phyloP scores from a whole-genome alignment of 257 asterid species.

The Plantago elongata region DNA sequence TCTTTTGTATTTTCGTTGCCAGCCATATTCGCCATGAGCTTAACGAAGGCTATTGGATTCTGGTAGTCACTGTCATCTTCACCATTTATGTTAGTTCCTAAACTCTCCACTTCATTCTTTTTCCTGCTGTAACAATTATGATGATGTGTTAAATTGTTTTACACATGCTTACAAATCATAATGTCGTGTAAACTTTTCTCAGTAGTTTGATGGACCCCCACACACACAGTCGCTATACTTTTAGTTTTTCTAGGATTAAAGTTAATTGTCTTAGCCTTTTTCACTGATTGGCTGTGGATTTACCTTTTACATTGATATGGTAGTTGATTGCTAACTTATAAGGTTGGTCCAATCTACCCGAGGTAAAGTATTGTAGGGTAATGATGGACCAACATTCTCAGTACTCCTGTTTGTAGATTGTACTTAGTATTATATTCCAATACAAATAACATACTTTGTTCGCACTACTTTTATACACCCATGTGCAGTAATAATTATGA shows the following conservation, averaged over 20 bases:
- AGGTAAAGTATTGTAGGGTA: background rate
- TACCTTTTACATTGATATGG: background rate
- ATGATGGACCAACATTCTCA: constrained; percentile 1
- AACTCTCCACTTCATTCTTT: constrained; percentile 14
- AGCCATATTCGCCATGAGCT: constrained; percentile 91
- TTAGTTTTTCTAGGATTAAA: no score
- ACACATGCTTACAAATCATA: background rate
- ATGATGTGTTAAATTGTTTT: constrained; percentile 8
- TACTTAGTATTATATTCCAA: background rate
- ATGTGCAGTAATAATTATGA: no score
- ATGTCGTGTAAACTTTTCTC: constrained; percentile 1
- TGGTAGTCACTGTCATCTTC: constrained; percentile 61
- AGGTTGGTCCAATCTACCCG: background rate
- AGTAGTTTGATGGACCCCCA: background rate
- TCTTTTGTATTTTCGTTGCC: constrained; percentile 89
- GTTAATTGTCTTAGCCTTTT: background rate
- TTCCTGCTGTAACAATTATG: constrained; percentile 2
- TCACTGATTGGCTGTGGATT: background rate
- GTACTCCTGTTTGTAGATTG: constrained; percentile 12
- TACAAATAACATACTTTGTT: no score
- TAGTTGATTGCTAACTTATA: background rate
- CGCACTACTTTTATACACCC: no score
- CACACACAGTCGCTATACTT: no score
- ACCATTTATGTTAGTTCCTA: constrained; percentile 60
- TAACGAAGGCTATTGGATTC: constrained; percentile 88